Evolutionary conservation across 1,139 yeast species (phyloP), one percentile per base, ranked within the genome.

Genomic region (Magnusiomyces starmeri): DNA sequence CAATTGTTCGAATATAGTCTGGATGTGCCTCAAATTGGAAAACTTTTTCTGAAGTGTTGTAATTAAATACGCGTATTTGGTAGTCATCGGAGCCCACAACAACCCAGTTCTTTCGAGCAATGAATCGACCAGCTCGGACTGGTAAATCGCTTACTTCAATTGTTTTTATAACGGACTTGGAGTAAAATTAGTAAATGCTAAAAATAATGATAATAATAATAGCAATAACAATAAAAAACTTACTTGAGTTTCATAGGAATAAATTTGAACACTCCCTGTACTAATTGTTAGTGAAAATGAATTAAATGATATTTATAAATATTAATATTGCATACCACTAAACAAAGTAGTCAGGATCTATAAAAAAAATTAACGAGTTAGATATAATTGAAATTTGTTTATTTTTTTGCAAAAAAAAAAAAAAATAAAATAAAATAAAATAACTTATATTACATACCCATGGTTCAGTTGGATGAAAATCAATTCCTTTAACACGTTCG

Each of bases 21-120:
- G 96, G 96, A 66, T 92, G 98, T 4, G 97, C 98, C 72, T 94
- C 98, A 65, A 90, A 92, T 71, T 90, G 97, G 46, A 86, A 78
- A 57, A 94, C 79, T 69, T 88, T 89, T 70, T 92, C 98, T 51
- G 95, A 43, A 9, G 51, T 92, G 70, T 89, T 88, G 74, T 88
- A 89, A 70, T 92, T 92, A 75, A 82, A 92, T 24, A 92, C 95
- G 64, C 98, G 81, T 55, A 92, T 75, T 68, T 85, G 92, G 76
- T 85, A 90, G 71, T 92, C 99, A 68, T 92, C 99, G 51, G 95
- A 81, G 41, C 98, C 98, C 43, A 90, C 92, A 56, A 90, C 85
- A 65, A 94, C 82, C 98, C 98, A 94, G 73, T 89, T 90, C 74
- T 92, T 92, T 63, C 98, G 82, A 29, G 97, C 94, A 66, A 92